phyloP scores from a whole-genome alignment of 1,139 yeast genomes.

The Taphrina pruni region DNA sequence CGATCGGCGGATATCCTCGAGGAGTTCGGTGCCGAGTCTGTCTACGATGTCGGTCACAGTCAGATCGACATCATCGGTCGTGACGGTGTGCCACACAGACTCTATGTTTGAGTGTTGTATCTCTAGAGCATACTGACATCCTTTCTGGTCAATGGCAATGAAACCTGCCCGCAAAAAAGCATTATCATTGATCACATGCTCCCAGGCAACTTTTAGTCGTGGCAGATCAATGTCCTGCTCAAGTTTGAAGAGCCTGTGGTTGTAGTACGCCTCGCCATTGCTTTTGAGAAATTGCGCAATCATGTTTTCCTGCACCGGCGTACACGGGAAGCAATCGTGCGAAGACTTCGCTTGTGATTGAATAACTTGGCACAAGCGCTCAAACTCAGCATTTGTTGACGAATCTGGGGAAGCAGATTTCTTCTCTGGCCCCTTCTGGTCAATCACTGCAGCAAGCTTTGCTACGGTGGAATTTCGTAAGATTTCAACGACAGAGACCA shows the following conservation, averaged over 20 bases:
- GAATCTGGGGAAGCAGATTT: not conserved
- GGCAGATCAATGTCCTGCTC: slow-evolving; percentile 17
- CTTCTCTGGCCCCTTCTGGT: not conserved
- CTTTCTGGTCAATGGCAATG: slow-evolving; percentile 30
- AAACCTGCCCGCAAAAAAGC: slow-evolving; percentile 47
- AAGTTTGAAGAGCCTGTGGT: slow-evolving; percentile 43
- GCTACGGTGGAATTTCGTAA: slow-evolving; percentile 40
- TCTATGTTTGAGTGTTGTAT: not conserved
- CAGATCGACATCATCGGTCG: slow-evolving; percentile 33
- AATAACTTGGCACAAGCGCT: slow-evolving; percentile 11
- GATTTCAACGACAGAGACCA: slow-evolving; percentile 44
- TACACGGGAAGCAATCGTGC: slow-evolving; percentile 44
- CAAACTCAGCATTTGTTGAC: not conserved
- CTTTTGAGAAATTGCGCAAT: slow-evolving; percentile 44
- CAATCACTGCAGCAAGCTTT: slow-evolving; percentile 23
- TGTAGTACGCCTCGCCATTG: slow-evolving; percentile 45
- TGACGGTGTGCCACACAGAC: slow-evolving; percentile 20
- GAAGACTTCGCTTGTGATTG: not conserved
- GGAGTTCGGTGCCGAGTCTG: not conserved
- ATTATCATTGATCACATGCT: slow-evolving; percentile 30
- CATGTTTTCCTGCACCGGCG: slow-evolving; percentile 47
- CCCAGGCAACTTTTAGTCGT: slow-evolving; percentile 41
- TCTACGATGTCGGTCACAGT: slow-evolving; percentile 20
- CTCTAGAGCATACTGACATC: slow-evolving; percentile 44
- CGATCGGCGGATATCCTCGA: slow-evolving; percentile 4